Evolutionary conservation across 1,284 basidiomycete genomes (phyloP).

Genomic region (Chalciporus sp.): DNA sequence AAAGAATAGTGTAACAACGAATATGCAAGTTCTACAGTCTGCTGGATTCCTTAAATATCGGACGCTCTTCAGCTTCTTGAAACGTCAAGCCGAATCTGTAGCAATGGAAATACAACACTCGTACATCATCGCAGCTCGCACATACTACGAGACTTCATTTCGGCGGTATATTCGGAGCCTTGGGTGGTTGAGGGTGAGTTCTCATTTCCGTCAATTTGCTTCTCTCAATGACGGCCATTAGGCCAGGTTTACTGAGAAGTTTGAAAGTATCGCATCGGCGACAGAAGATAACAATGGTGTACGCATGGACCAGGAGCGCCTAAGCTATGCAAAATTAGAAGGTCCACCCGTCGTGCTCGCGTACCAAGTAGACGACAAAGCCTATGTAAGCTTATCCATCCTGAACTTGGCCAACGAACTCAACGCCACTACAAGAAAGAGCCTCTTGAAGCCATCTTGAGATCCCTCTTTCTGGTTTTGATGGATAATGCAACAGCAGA

Average conservation of each 20-base stretch:
- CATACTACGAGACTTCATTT: conserved; percentile 97
- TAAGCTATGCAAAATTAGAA: conserved; percentile 72
- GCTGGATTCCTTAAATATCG: conserved; percentile 86
- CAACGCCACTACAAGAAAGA: conserved; percentile 63
- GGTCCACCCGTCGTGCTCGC: conserved; percentile 80
- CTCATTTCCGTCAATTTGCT: neutral
- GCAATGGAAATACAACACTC: conserved; percentile 90
- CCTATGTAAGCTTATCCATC: conserved; percentile 57
- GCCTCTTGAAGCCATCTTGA: conserved; percentile 78
- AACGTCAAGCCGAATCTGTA: conserved; percentile 78
- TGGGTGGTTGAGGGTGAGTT: conserved; percentile 69
- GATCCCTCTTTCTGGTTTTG: conserved; percentile 85
- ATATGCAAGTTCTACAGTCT: conserved; percentile 92
- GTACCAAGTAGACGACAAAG: conserved; percentile 86
- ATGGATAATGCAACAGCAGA: conserved; percentile 93
- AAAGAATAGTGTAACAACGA: conserved; percentile 82
- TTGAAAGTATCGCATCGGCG: conserved; percentile 54
- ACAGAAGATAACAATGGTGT: conserved; percentile 43
- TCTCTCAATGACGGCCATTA: conserved; percentile 29
- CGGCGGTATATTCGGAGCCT: conserved; percentile 87
- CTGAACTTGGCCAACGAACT: conserved; percentile 7
- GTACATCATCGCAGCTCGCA: conserved; percentile 81
- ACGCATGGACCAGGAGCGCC: conserved; percentile 53
- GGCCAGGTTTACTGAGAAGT: conserved; percentile 64
- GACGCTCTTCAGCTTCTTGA: conserved; percentile 84